Evolutionary conservation across 2,329 filamentous ascomycete genomes (phyloP), one percentile per base, ranked within the genome.

Genomic region (Zasmidium angulare): DNA sequence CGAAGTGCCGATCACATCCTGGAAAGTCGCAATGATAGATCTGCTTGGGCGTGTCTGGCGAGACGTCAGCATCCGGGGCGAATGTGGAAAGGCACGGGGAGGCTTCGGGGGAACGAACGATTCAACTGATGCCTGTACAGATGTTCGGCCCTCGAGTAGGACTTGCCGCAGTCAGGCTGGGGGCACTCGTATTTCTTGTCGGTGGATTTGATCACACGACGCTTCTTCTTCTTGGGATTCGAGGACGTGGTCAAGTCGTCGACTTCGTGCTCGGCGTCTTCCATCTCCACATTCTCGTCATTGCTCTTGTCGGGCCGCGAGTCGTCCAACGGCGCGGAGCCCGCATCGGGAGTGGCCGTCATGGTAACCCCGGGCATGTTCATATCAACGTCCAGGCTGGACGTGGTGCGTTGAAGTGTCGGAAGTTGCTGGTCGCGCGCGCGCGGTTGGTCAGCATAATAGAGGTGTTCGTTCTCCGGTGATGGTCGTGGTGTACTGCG

Each of bases 61-160:
- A 24, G 31, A 40, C n/a, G 56, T 64, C 53, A 66, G 58, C 46
- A 10, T 40, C 29, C 53, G 26, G 36, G 47, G 14, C 31, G 36
- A 17, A 43, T 43, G n/a, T 43, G 7, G n/a, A 19, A 7, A 43
- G 36, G 36, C 36, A 17, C 36, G n/a, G n/a, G 36, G 7, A 19
- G 36, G 36, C 36, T 43, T 43, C 36, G 53, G 50, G 31, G 49
- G 20, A 1, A 80, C 86, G 75, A 81, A 92, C 89, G 95, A 74
- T 99, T 99, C 67, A 98, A 79, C 77, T 98, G 93, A 77, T 98
- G 93, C 49, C 95, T 87, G 78, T 97, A 97, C 79, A 99, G 81
- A 79, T 99, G 95, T 77, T 98, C 95, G 9, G 95, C 93, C 72
- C 95, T 86, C 23, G 93, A 97, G 75, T 99, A 99, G 73, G 89